Base-by-base conservation (phyloP, 73 alveolate genomes). In the Symbiodinium natans region DNA sequence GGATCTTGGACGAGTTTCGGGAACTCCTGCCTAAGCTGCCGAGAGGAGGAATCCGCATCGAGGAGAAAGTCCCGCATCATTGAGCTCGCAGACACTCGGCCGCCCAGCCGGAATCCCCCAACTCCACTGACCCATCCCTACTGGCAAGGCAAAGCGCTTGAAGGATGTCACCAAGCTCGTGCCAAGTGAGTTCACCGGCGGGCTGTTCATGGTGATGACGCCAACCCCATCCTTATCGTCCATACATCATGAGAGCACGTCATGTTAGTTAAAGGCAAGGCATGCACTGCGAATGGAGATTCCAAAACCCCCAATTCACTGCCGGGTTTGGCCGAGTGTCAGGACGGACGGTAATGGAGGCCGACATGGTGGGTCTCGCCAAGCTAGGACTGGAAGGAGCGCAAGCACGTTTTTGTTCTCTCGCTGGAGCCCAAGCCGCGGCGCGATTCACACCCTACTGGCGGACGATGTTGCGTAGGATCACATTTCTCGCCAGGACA, bases 141-240 rank as follows among this genome's bases (percentile, higher is more conserved):
- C n/a, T n/a, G n/a, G n/a, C n/a, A n/a, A n/a, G n/a, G n/a, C 71
- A 13, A 52, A 15, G 84, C 68, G 94, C 84, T 42, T 87, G 83
- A 87, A 43, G 84, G 94, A 87, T 59, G 94, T 87, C 54, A 87
- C 94, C 84, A 87, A 7, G 27, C 68, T 82, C 21, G 94, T 87
- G 17, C 94, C 94, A 80, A 87, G 39, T 33, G 94, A 87, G 63
- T 87, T 87, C 94, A 87, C 94, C 7, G 94, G 95, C 19, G 95
- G 95, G 75, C 95, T 92, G 82, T 74, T 82, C 98, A 92, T 41
- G 40, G 98, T 92, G 82, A 92, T 27, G 34, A 92, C 98, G 63
- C 98, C 98, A 33, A 92, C 98, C 0, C 98, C 98, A 92, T 92
- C 98, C 25, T 52, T 43, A 43, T 43, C 56, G 71, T 13, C 2